Conservation (phyloP, 2,329 filamentous ascomycete species). For the Xylaria sp. region DNA sequence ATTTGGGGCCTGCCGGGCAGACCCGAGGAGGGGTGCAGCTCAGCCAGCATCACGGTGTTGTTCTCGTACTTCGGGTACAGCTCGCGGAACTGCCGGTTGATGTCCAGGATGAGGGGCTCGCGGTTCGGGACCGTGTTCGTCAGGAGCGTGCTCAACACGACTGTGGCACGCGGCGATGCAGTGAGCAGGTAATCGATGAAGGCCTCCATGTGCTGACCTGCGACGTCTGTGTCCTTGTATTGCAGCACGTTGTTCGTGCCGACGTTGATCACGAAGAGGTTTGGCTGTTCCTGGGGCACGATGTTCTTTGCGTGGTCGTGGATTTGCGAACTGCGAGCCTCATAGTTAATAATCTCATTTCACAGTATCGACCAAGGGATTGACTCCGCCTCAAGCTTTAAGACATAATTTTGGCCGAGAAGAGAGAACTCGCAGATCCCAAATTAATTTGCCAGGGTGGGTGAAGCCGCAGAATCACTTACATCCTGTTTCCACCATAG, state of each 20-base stretch:
- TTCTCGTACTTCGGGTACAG: conserved; percentile 42
- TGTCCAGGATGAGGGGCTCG: conserved; percentile 45
- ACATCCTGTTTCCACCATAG: conserved; percentile 45
- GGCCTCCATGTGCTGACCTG: conserved; percentile 44
- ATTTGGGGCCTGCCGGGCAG: conserved; percentile 40
- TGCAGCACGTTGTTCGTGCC: conserved; percentile 52
- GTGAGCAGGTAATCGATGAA: conserved; percentile 48
- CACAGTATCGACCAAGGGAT: neutral
- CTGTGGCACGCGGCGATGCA: conserved; percentile 45
- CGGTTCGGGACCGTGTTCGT: conserved; percentile 46
- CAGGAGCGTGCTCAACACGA: conserved; percentile 48
- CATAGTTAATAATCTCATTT: neutral
- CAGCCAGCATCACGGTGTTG: conserved; percentile 48
- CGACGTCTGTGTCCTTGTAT: conserved; percentile 42
- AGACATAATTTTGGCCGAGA: neutral
- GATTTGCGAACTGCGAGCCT: conserved; percentile 45
- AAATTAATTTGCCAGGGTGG: neutral
- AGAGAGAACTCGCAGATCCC: neutral
- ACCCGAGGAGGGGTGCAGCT: conserved; percentile 48
- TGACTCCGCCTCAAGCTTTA: too few relatives aligned
- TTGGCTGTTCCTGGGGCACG: conserved; percentile 45
- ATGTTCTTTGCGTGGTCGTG: conserved; percentile 45
- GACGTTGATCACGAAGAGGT: conserved; percentile 50
- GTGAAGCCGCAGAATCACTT: neutral
- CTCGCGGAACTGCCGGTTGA: conserved; percentile 48